These are phyloP conservation scores for Sporodiniella umbellata DNA, from an alignment of 371 early-diverging fungal genomes.

Conservation along the genomic window DNA sequence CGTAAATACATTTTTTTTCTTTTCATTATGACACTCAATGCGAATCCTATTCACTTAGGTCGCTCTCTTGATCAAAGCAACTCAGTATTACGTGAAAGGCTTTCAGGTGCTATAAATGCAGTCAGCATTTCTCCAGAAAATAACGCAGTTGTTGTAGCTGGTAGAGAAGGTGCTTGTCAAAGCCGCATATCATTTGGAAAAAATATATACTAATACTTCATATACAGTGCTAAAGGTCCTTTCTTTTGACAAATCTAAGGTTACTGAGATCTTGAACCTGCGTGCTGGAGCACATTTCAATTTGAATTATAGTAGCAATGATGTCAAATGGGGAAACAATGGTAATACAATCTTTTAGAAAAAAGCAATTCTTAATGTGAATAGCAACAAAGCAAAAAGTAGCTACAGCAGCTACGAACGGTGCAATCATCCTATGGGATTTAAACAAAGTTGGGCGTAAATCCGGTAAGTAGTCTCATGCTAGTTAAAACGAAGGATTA, in stretches of 20 bases:
- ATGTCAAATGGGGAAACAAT: constrained; percentile 82
- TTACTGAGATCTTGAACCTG: constrained; percentile 66
- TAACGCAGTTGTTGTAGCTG: constrained; percentile 67
- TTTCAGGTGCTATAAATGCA: constrained; percentile 62
- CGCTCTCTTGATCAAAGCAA: not conserved
- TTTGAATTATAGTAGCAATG: constrained; percentile 66
- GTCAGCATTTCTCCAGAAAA: constrained; percentile 63
- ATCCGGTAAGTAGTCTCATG: constrained; percentile 31
- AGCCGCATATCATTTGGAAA: too few species aligned
- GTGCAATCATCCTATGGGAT: constrained; percentile 76
- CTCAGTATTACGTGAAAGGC: constrained; percentile 11
- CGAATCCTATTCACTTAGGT: not conserved
- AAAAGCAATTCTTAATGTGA: not conserved
- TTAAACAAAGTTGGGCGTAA: constrained; percentile 48
- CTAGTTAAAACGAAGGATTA: not conserved
- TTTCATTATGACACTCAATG: not conserved
- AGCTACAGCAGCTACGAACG: constrained; percentile 77
- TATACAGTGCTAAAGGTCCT: constrained; percentile 67
- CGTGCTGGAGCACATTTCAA: constrained; percentile 65
- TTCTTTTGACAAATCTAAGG: constrained; percentile 48
- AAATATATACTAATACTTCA: too few species aligned
- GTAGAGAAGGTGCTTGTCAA: constrained; percentile 78
- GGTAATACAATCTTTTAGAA: constrained; percentile 31
- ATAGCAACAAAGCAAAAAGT: constrained; percentile 53
- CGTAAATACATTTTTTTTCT: not conserved